Evolutionary conservation across 1,284 basidiomycete genomes (phyloP).

Genomic region (Stereum hirsutum): DNA sequence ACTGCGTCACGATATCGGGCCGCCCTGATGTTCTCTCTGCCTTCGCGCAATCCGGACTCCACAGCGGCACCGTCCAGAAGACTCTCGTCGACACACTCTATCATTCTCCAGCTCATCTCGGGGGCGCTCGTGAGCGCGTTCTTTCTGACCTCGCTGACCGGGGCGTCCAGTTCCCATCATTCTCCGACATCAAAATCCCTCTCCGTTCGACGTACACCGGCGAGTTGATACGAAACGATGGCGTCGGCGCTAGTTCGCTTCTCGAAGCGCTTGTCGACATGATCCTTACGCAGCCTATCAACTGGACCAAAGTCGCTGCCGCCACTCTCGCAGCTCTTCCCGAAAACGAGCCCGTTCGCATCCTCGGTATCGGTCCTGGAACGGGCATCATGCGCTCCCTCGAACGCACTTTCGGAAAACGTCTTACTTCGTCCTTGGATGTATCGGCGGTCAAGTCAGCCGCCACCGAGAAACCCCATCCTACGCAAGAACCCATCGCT

Average conservation of each 20-base stretch:
- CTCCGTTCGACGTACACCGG: constrained; percentile 43
- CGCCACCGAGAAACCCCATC: constrained; percentile 3
- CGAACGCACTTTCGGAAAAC: constrained; percentile 25
- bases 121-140: constrained; percentile 27
- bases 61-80: constrained; percentile 24
- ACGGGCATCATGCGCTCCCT: constrained; percentile 30
- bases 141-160: constrained; percentile 33
- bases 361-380: constrained; percentile 53
- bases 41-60: constrained; percentile 28
- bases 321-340: constrained; percentile 20
- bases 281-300: constrained; percentile 44
- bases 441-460: constrained; percentile 1
- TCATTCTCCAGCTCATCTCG: constrained; percentile 32
- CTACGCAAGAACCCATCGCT: constrained; percentile 48
- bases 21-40: constrained; percentile 35
- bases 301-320: constrained; percentile 38
- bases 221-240: constrained; percentile 18
- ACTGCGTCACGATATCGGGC: constrained; percentile 48
- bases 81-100: constrained; percentile 44
- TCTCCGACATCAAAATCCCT: constrained; percentile 31
- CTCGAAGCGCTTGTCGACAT: constrained; percentile 44
- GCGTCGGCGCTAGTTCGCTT: constrained; percentile 23
- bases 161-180: constrained; percentile 39
- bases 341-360: constrained; percentile 16
- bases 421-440: constrained; percentile 20